Evolutionary conservation across 2,329 filamentous ascomycete genomes (phyloP).

Genomic region (Xylaria sp.): DNA sequence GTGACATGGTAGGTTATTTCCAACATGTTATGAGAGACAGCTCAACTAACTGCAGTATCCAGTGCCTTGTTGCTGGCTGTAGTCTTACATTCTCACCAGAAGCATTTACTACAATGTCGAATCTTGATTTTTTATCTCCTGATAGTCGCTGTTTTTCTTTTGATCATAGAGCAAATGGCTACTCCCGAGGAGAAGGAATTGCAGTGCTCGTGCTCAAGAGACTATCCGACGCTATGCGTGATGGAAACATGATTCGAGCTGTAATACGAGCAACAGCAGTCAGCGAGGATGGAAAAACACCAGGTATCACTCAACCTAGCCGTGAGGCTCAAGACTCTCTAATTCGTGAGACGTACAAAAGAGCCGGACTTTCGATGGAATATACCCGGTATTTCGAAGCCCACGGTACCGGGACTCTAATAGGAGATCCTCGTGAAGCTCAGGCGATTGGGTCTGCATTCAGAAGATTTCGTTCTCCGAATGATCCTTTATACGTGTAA

Average conservation of each 20-base stretch:
- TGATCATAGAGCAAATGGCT: conserved; percentile 52
- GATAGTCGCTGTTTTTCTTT: conserved; percentile 42
- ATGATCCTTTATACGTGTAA: not conserved
- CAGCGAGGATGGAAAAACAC: conserved; percentile 51
- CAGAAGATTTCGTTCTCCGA: not conserved
- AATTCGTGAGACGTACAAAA: conserved; percentile 43
- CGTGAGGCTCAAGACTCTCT: conserved; percentile 43
- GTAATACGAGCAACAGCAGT: conserved; percentile 47
- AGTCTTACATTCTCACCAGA: not conserved
- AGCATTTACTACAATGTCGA: not conserved
- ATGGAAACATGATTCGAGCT: conserved; percentile 39
- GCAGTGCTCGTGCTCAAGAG: conserved; percentile 41
- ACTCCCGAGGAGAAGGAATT: conserved; percentile 55
- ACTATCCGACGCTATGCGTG: conserved; percentile 47
- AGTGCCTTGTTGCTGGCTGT: not conserved
- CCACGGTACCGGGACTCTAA: conserved; percentile 40
- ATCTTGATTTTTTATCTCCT: conserved; percentile 34
- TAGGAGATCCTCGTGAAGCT: conserved; percentile 27
- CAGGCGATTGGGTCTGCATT: conserved; percentile 27
- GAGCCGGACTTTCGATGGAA: conserved; percentile 39
- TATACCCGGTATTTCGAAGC: conserved; percentile 38
- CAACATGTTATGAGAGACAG: too few relatives aligned
- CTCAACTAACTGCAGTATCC: too few relatives aligned
- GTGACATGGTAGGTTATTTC: not conserved
- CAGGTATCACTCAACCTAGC: conserved; percentile 54